Evolutionary conservation across 257 asterid genomes (phyloP).

Genomic region (Solanum peruvianum): DNA sequence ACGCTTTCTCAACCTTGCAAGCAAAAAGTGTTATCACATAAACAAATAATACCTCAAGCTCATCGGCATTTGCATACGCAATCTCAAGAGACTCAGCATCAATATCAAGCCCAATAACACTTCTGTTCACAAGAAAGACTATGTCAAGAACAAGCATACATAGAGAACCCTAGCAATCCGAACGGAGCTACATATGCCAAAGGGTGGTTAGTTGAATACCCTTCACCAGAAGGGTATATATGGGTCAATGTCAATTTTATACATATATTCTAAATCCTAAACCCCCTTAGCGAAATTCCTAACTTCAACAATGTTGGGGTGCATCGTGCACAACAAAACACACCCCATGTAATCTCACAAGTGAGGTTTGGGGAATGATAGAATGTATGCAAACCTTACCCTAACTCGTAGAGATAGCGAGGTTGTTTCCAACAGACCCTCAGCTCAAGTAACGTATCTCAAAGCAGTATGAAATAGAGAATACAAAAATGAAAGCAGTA

Average conservation of each 20-base stretch:
- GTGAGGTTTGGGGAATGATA: background rate
- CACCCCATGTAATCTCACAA: background rate
- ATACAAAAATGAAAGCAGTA: background rate
- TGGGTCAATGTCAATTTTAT: background rate
- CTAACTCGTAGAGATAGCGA: background rate
- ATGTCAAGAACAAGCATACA: background rate
- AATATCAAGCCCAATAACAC: conserved; percentile 67
- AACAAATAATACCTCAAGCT: conserved; percentile 45
- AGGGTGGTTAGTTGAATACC: background rate
- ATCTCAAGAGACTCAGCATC: conserved; percentile 83
- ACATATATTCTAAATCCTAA: background rate
- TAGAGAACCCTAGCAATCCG: background rate
- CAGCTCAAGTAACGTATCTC: background rate
- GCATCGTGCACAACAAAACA: background rate
- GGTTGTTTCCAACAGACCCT: background rate
- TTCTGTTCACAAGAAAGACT: conserved; percentile 26
- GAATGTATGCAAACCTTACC: background rate
- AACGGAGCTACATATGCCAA: background rate
- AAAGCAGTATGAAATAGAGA: background rate
- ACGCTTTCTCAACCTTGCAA: background rate
- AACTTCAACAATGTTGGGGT: background rate
- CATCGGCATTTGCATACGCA: conserved; percentile 71
- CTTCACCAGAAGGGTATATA: background rate
- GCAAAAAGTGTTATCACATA: background rate
- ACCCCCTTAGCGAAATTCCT: background rate